Conservation (phyloP, 2,329 filamentous ascomycete species). For the Sphaerostilbella broomeana region DNA sequence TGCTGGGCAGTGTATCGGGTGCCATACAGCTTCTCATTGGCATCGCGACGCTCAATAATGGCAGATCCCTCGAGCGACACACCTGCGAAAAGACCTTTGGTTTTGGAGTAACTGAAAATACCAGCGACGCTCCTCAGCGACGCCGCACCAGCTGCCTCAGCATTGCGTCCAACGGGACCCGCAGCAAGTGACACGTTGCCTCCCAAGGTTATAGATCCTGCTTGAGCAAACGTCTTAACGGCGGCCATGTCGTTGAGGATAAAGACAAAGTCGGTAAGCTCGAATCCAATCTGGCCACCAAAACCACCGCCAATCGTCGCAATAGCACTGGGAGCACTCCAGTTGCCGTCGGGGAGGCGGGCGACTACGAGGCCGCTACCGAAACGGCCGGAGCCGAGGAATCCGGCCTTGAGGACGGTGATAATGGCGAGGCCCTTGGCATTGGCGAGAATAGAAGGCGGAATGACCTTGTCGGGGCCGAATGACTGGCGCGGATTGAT, state of each 20-base stretch:
- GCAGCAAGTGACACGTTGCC: conserved; percentile 96
- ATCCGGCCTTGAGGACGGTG: conserved; percentile 81
- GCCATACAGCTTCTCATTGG: conserved; percentile 94
- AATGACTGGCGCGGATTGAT: conserved; percentile 90
- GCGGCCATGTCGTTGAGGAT: conserved; percentile 89
- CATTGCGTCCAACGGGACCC: conserved; percentile 88
- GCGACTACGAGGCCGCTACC: conserved; percentile 78
- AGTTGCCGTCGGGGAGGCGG: conserved; percentile 66
- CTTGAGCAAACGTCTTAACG: conserved; percentile 89
- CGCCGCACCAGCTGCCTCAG: conserved; percentile 89
- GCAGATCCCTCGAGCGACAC: conserved; percentile 90
- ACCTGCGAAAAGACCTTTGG: conserved; percentile 92
- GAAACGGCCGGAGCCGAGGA: conserved; percentile 75
- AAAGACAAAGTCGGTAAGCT: conserved; percentile 93
- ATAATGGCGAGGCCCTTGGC: conserved; percentile 88
- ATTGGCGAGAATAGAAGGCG: conserved; percentile 78
- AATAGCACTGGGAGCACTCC: conserved; percentile 78
- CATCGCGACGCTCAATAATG: conserved; percentile 89
- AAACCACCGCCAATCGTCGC: conserved; percentile 75
- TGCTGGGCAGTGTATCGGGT: conserved; percentile 73
- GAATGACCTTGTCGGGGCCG: conserved; percentile 95
- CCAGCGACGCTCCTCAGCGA: conserved; percentile 83
- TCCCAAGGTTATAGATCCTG: conserved; percentile 83
- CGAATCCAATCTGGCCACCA: conserved; percentile 80
- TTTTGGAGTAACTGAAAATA: conserved; percentile 96